Evolutionary conservation across 106 monocot species (phyloP), one percentile per base, ranked within the genome.

Genomic region (Hemerocallis citrina): DNA sequence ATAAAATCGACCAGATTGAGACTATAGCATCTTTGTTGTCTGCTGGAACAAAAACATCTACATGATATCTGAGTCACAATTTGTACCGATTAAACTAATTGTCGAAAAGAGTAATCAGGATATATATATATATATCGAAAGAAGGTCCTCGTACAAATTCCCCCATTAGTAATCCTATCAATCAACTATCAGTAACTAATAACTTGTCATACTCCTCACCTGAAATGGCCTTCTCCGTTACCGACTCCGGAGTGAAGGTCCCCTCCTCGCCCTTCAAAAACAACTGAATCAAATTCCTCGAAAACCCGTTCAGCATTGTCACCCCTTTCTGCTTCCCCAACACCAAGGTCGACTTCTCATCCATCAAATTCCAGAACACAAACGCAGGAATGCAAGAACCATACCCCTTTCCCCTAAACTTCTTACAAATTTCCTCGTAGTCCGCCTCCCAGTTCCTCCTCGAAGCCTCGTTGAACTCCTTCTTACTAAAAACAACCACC

Each of bases 351-450:
- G 66, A 55, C 46, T 8, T 8, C 24, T 74, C 64, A 45, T 60
- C 64, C 54, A 77, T 41, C 62, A 80, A 29, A 35, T 80, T 80
- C 80, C 85, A 80, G 63, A 80, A 80, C 60, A 74, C 79, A 20
- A 74, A 52, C 69, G 74, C 69, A 44, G 79, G 44, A 14, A 15
- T 17, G 44, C 44, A 44, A 15, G 14, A 14, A 12, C 44, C 9
- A 17, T 44, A 44, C 44, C 13, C 44, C 5, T 17, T 10, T 17
- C 17, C 44, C 44, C 17, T 17, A 3, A 15, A 44, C 44, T 44
- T 44, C 44, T 15, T 3, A 1, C 44, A 13, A 10, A 44, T 13
- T 16, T 5, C 3, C 44, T 44, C 69, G 39, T 84, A 81, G 43
- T 44, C 14, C 5, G 5, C 5, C 12, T 16, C 44, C 44, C 44